Evolutionary conservation across 2,329 filamentous ascomycete species (phyloP), one percentile per base, ranked within the genome.

Genomic region (Parascedosporium putredinis): DNA sequence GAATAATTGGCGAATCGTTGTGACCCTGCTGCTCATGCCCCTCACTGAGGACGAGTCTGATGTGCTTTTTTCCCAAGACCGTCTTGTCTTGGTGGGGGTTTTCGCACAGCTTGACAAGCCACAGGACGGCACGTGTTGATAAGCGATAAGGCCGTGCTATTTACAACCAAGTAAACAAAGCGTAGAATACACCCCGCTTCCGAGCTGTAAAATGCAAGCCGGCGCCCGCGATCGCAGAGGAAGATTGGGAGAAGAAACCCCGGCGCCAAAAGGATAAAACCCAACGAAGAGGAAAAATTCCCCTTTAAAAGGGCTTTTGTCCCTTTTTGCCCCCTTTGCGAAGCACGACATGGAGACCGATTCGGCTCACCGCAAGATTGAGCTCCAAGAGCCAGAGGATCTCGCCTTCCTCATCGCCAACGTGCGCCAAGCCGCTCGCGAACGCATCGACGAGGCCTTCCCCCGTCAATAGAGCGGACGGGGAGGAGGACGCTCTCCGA

Each of bases 371-470:
- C 82, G 86, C 63, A 84, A 82, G 67, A 85, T 91, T 63, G 86
- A 90, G 68, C 79, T 91, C 47, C 86, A 90, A 68, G 76, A 78
- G n/a, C 78, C 81, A 38, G 79, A 84, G 45, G 86, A 91, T 66
- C 74, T 90, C 29, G 68, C 75, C 50, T 86, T 83, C 65, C 76
- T 91, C 24, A 74, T 86, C 57, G 68, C 74, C 55, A 86, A 86
- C 60, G 78, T 87, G 54, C 80, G 81, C 60, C 74, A 74, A 63
- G 81, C 82, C 51, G 85, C 86, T 9, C 73, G 76, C 42, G 75
- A 78, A 58, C 84, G 81, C 61, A 75, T 91, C 52, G 73, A 81
- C 63, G 74, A 77, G 57, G 79, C 79, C 47, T 80, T 90, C 50
- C 86, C 78, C 79, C 0, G 75, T 81, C 27, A 78, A 79, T 38